Evolutionary conservation across 1,284 basidiomycete species (phyloP), one percentile per base, ranked within the genome.

Genomic region (Fomitopsis betulina): DNA sequence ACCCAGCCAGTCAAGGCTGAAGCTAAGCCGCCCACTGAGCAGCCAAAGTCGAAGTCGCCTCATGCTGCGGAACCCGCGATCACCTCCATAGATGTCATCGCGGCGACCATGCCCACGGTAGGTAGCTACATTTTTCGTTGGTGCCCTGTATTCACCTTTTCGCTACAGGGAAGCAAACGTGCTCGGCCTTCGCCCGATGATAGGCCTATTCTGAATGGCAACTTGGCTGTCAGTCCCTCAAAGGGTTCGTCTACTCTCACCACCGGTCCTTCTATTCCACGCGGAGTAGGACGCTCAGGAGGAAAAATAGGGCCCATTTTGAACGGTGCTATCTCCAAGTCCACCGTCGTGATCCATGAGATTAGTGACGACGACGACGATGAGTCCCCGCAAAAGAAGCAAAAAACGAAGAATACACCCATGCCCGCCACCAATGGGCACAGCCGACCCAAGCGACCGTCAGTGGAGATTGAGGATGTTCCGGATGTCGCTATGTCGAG

Each of bases 101-200:
- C 87, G 69, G 86, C 87, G 6, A 89, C 87, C 3, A 67, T 89
- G 15, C 87, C 87, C 5, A 86, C 84, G 77, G 87, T 86, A 58
- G 58, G 77, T 40, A 40, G 13, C 10, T 33, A 12, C n/a, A 12
- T 42, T 3, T 25, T 3, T 17, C 17, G 10, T 2, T 15, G 2
- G 15, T 17, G 5, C 13, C 13, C 5, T n/a, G 3, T 50, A 37
- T 27, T 35, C 9, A 25, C 13, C 50, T 55, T 45, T 45, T 53
- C 32, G n/a, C n/a, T n/a, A 38, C 62, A 89, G 87, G 87, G 86
- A 62, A 86, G 82, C 65, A 88, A 87, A 68, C 83, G 87, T 51
- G 81, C 85, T 54, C 79, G 87, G 49, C 86, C 87, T 13, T 84
- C 84, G n/a, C 70, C 74, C 3, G 76, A 75, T 55, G 61, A 76